Evolutionary conservation across 495 filamentous ascomycete species (phyloP).

Genomic region (Hyaloscypha bicolor): DNA sequence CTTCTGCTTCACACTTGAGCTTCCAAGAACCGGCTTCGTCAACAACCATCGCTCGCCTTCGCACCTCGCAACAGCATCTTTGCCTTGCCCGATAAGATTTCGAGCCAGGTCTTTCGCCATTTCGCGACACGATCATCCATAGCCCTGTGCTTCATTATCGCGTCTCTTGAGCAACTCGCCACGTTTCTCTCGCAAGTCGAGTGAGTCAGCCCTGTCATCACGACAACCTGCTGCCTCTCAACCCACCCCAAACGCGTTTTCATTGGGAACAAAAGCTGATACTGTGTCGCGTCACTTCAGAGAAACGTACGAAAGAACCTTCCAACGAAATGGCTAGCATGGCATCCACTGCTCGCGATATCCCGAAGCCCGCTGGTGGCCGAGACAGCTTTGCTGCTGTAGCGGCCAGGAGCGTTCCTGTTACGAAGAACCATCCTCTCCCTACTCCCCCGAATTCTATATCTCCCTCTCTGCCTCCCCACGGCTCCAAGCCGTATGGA

Average conservation of each 20-base stretch:
- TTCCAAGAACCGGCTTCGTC: slow-evolving; percentile 17
- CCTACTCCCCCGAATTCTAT: slow-evolving; percentile 97
- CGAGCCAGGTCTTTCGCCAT: slow-evolving; percentile 25
- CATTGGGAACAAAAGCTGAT: slow-evolving; percentile 43
- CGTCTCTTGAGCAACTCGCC: slow-evolving; percentile 29
- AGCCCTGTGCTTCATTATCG: slow-evolving; percentile 32
- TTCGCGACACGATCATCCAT: slow-evolving; percentile 31
- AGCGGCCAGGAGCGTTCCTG: slow-evolving; percentile 36
- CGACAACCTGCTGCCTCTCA: slow-evolving; percentile 14
- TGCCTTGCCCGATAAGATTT: slow-evolving; percentile 33
- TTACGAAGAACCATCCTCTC: slow-evolving; percentile 57
- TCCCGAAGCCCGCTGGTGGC: slow-evolving; percentile 60
- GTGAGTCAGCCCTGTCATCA: slow-evolving; percentile 32
- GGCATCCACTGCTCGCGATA: slow-evolving; percentile 65
- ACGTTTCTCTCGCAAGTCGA: slow-evolving; percentile 40
- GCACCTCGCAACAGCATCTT: slow-evolving; percentile 32
- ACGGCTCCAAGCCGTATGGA: slow-evolving; percentile 59
- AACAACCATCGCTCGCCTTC: slow-evolving; percentile 28
- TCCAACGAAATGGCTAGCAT: slow-evolving; percentile 60
- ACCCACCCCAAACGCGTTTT: slow-evolving; percentile 32
- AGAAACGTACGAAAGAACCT: slow-evolving; percentile 43
- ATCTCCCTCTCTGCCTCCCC: slow-evolving; percentile 84
- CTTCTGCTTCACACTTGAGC: slow-evolving; percentile 20
- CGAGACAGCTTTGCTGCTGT: slow-evolving; percentile 37
- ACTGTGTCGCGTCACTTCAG: slow-evolving; percentile 35